Evolutionary conservation across 73 alveolate species (phyloP).

Genomic region (Tetrahymena elliotti): DNA sequence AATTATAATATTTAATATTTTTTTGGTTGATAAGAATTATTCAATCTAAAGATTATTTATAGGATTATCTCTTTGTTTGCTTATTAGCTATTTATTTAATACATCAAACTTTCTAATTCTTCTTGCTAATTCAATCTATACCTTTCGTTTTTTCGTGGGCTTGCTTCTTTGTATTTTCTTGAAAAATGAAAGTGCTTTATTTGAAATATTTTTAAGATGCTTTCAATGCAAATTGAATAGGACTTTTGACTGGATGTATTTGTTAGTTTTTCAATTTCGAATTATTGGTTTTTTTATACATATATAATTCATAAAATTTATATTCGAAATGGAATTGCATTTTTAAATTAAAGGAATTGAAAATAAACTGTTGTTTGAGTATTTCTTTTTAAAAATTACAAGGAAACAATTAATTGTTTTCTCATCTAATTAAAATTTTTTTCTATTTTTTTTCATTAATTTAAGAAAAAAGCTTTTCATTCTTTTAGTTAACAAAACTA

Average conservation of each 20-base stretch:
- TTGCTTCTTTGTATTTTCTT: background rate
- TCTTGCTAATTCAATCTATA: background rate
- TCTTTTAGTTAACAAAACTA: too few relatives aligned
- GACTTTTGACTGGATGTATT: background rate
- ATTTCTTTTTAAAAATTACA: background rate
- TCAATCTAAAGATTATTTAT: background rate
- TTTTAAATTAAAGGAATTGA: too few relatives aligned
- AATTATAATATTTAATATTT: too few relatives aligned
- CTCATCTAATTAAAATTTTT: too few relatives aligned
- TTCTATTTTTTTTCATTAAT: too few relatives aligned
- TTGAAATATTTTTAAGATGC: background rate
- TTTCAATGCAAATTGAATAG: too few relatives aligned
- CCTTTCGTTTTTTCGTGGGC: background rate
- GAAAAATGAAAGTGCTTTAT: background rate
- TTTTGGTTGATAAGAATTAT: background rate
- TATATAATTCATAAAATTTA: too few relatives aligned
- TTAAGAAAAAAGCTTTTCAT: too few relatives aligned
- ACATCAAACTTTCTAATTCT: background rate
- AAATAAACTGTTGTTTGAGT: background rate
- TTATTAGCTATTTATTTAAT: background rate
- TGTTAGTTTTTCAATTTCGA: background rate
- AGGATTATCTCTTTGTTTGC: background rate
- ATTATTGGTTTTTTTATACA: background rate
- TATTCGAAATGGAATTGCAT: background rate
- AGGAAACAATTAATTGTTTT: background rate